Evolutionary conservation across 495 filamentous ascomycete species (phyloP), one percentile per base, ranked within the genome.

Genomic region (Talaromyces thailandensis): DNA sequence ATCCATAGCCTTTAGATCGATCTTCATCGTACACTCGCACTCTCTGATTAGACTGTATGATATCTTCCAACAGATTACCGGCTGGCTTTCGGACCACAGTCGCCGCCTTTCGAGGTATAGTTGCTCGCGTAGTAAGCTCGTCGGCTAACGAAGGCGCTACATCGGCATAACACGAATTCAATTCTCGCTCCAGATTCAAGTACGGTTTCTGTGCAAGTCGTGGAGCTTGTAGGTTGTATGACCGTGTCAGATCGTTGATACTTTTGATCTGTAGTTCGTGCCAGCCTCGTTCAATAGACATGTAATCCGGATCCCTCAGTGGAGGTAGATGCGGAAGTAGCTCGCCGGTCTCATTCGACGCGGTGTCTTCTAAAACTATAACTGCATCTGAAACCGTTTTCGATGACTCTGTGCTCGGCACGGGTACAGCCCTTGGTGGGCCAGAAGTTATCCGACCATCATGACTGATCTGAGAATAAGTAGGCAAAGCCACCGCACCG

Each of bases 161-260:
- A 60, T 96, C 92, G 0, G 90, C 88, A 69, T 86, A 98, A 67
- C 91, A 96, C 8, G 81, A 79, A 24, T 79, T 81, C 11, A 98
- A 76, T 70, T 98, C 94, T 37, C 94, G 86, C 28, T 91, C 86
- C 2, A 98, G 83, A 25, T 79, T 86, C 70, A 91, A 90, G 67
- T 98, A 98, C 1, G 94, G 91, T 74, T 98, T 98, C 71, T 93
- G 94, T 12, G 93, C 93, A 0, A 96, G 82, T 31, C 89, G 85
- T 0, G 94, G 94, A 0, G 94, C 94, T 84, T 94, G 90, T 0
- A 98, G 84, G 64, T 98, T 98, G 77, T 98, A 98, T 6, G 90
- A 88, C 21, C 94, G 85, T 14, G 93, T 87, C 18, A 93, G 80
- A 28, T 70, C 70, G 72, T 98, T 98, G 60, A 98, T 82, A 56